These are phyloP conservation scores for Acer negundo DNA, from an alignment of 345 rosid species.

Conservation along the genomic window DNA sequence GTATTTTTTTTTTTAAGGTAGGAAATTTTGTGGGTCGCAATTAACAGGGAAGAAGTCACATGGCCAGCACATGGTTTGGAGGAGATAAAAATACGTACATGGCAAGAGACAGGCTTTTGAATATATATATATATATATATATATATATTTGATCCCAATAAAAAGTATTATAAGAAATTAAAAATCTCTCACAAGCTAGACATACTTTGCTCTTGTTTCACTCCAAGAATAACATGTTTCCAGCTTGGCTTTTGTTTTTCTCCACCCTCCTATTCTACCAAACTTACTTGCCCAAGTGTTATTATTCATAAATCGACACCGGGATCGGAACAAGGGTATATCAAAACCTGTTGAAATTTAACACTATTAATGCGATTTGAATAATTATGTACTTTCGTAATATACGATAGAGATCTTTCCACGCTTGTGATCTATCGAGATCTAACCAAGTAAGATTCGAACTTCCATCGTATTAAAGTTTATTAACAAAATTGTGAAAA, in stretches of 20 bases:
- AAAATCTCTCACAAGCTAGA: not conserved
- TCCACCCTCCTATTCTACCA: not conserved
- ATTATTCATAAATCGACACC: too few species aligned
- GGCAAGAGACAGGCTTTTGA: constrained; percentile 18
- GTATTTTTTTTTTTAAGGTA: not conserved
- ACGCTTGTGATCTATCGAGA: too few species aligned
- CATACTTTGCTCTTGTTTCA: constrained; percentile 24
- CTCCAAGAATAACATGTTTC: constrained; percentile 21
- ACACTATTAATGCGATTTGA: too few species aligned
- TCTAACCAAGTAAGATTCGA: too few species aligned
- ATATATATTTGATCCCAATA: too few species aligned
- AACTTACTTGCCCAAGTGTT: not conserved
- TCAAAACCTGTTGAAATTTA: too few species aligned
- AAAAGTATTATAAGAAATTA: not conserved
- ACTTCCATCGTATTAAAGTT: too few species aligned
- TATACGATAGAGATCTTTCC: too few species aligned
- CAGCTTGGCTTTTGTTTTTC: constrained; percentile 16
- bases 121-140: not conserved
- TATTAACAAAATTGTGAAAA: not conserved
- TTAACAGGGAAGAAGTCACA: not conserved
- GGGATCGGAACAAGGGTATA: too few species aligned
- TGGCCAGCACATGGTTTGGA: constrained; percentile 16
- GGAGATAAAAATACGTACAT: not conserved
- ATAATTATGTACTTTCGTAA: too few species aligned
- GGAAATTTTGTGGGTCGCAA: constrained; percentile 4